A percentile compares a stretch with the other conserved stretches of the same genome.
phyloP scores from a whole-genome alignment of 495 filamentous ascomycete genomes.

The Chlorociboria aeruginascens region DNA sequence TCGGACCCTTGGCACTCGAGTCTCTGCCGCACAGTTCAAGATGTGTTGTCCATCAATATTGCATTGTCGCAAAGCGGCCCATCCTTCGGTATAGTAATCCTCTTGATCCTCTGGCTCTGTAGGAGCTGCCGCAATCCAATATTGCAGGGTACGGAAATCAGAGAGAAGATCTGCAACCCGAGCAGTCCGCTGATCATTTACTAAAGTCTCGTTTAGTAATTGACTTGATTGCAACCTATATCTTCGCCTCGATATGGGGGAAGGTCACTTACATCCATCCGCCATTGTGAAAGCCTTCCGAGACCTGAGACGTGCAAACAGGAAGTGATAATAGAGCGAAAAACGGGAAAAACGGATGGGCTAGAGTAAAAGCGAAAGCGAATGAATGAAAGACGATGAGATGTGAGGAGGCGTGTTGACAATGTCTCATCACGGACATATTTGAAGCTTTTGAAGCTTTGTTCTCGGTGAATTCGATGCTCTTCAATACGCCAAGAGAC shows the following conservation, averaged over 20 bases:
- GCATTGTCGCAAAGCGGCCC: constrained; percentile 63
- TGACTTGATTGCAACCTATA: constrained; percentile 24
- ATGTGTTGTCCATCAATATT: constrained; percentile 62
- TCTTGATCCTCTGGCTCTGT: constrained; percentile 44
- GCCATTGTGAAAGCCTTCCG: constrained; percentile 19
- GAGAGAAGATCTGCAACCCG: constrained; percentile 74
- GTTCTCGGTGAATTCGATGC: neutral
- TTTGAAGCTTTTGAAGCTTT: constrained; percentile 11
- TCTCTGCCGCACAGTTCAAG: constrained; percentile 49
- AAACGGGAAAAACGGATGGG: constrained; percentile 6
- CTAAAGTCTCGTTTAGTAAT: constrained; percentile 31
- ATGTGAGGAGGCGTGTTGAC: constrained; percentile 2
- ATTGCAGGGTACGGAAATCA: constrained; percentile 74
- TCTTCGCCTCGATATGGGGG: constrained; percentile 16
- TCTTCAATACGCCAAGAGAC: neutral
- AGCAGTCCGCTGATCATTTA: constrained; percentile 72
- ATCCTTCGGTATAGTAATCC: constrained; percentile 72
- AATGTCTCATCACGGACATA: constrained; percentile 13
- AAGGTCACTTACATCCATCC: constrained; percentile 21
- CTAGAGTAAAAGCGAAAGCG: constrained; percentile 9
- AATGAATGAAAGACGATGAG: constrained; percentile 17
- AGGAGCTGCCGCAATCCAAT: constrained; percentile 63
- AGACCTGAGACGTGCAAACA: neutral
- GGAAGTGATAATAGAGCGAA: constrained; percentile 11
- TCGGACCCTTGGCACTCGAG: constrained; percentile 45